These are phyloP conservation scores for Lactifluus hygrophoroides DNA, from an alignment of 768 basidiomycete species.

Conservation along the genomic window DNA sequence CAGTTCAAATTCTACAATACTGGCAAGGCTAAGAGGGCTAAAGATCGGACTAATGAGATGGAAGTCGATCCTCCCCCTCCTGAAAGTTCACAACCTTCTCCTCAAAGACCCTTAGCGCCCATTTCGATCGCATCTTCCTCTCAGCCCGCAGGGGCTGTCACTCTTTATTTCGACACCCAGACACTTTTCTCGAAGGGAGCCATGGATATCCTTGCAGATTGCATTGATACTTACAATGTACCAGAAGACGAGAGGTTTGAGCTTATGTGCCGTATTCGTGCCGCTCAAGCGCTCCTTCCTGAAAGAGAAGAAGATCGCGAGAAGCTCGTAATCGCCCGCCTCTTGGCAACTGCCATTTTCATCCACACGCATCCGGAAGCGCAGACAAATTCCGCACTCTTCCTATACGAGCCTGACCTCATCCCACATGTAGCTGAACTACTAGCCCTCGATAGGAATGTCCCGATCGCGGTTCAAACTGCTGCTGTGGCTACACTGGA, in stretches of 20 bases:
- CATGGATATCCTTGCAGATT: constrained; percentile 73
- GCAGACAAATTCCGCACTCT: constrained; percentile 70
- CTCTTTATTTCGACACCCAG: constrained; percentile 53
- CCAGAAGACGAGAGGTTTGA: constrained; percentile 84
- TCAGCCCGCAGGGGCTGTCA: constrained; percentile 40
- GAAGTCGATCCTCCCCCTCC: constrained; percentile 38
- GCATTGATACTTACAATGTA: constrained; percentile 55
- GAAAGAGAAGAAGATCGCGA: constrained; percentile 56
- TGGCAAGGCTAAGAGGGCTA: constrained; percentile 28
- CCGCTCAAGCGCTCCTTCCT: constrained; percentile 58
- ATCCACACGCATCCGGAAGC: constrained; percentile 79
- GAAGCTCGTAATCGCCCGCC: constrained; percentile 71
- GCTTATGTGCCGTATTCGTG: constrained; percentile 76
- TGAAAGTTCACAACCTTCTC: constrained; percentile 36
- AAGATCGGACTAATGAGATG: constrained; percentile 33
- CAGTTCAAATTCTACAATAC: constrained; percentile 76
- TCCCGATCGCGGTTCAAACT: constrained; percentile 68
- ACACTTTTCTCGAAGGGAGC: constrained; percentile 51
- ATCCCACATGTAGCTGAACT: constrained; percentile 84
- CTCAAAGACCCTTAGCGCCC: constrained; percentile 31
- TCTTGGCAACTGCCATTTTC: constrained; percentile 86
- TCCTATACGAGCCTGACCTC: constrained; percentile 92
- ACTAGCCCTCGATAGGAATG: constrained; percentile 66
- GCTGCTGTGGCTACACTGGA: constrained; percentile 87
- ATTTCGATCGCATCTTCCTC: constrained; percentile 28